Conservation (phyloP, 345 rosid genomes). For the Lepidium aucheri region DNA sequence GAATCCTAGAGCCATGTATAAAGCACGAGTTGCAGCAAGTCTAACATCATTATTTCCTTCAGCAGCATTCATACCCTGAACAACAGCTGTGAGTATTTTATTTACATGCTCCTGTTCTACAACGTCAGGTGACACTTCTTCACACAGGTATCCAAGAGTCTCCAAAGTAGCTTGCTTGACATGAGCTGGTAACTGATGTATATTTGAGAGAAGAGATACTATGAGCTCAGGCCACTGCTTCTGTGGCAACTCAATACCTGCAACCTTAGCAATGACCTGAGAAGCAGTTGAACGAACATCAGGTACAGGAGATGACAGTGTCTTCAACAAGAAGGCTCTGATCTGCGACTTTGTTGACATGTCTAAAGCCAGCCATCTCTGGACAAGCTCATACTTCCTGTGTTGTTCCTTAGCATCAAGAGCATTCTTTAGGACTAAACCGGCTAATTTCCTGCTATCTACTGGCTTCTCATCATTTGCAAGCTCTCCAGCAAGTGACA, state of each 20-base stretch:
- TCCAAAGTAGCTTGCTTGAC: slow-evolving; percentile 70
- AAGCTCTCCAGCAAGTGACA: slow-evolving; percentile 60
- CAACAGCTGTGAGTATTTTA: slow-evolving; percentile 65
- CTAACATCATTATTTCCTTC: slow-evolving; percentile 53
- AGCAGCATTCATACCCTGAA: slow-evolving; percentile 55
- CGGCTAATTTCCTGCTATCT: slow-evolving; percentile 67
- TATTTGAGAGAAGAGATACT: slow-evolving; percentile 51
- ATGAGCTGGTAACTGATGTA: slow-evolving; percentile 58
- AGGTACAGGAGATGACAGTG: slow-evolving; percentile 47
- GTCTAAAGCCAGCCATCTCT: slow-evolving; percentile 63
- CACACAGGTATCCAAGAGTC: slow-evolving; percentile 72
- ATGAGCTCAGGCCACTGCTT: slow-evolving; percentile 76
- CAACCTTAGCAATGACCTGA: slow-evolving; percentile 66
- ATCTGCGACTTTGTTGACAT: slow-evolving; percentile 48
- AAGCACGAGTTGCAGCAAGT: slow-evolving; percentile 56
- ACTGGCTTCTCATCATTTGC: slow-evolving; percentile 65
- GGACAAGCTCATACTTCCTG: slow-evolving; percentile 61
- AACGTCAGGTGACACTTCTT: slow-evolving; percentile 66
- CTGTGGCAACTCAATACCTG: slow-evolving; percentile 72
- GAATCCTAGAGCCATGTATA: slow-evolving; percentile 55
- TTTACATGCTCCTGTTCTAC: slow-evolving; percentile 76
- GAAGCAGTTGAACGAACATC: slow-evolving; percentile 68
- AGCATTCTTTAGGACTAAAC: slow-evolving; percentile 58
- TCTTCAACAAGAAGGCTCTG: slow-evolving; percentile 45
- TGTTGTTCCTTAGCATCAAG: slow-evolving; percentile 77